Base-by-base conservation (phyloP, 345 rosid genomes). In the Geranium brycei region DNA sequence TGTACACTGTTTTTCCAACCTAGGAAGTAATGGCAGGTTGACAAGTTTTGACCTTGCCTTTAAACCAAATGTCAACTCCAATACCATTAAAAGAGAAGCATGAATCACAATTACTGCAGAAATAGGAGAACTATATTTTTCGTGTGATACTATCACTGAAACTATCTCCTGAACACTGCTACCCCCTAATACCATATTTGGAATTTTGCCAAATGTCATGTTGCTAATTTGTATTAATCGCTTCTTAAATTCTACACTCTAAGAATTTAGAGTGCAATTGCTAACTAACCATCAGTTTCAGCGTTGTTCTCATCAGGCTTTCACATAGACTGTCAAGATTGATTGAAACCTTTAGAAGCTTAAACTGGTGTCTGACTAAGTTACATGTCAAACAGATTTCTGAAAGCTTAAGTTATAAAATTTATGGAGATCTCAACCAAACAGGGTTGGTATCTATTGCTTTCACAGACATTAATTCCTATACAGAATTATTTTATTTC, bases 401-500 rank as follows among this genome's bases (percentile, higher is more conserved):
- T n/a, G 5, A 57, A 57, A 15, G n/a, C 10, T 15, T 57, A 4
- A 7, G 5, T 17, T 16, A 12, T 16, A 57, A 57, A 57, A 16
- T 16, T 57, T 16, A 7, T 16, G 59, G 19, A 57, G 59, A 57
- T 57, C 16, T 57, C 19, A 57, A 16, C 19, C 59, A 57, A 10
- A 16, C 19, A 57, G 59, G 41, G 59, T 57, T 18, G 3, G 1
- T n/a, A 7, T 57, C 59, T 57, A 16, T 57, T 5, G n/a, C n/a
- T 17, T 57, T 57, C 59, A 57, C 59, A 57, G 10, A 57, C 35
- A 40, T 11, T 31, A 58, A 3, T 51, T 19, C 18, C 57, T 51
- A 59, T 67, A 47, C 59, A 41, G 56, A 62, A 17, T 64, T 5
- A 47, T 59, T 62, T 57, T 8, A 8, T 4, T 47, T 47, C 53